Evolutionary conservation across 2,329 filamentous ascomycete species (phyloP), one percentile per base, ranked within the genome.

Genomic region (Microsporum audouinii): DNA sequence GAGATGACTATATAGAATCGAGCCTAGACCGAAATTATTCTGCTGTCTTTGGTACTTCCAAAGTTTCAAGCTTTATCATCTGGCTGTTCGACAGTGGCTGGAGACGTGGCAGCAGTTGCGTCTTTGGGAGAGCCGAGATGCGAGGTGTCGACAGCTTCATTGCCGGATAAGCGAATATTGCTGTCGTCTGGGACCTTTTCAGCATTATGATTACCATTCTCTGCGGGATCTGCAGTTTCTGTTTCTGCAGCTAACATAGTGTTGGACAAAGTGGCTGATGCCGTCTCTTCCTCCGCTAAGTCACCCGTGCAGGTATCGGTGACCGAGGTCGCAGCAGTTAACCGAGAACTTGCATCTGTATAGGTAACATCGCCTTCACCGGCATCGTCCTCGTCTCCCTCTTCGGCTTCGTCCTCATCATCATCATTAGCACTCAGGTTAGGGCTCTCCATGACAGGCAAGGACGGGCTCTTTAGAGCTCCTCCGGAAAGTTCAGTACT

Each of bases 381-480:
- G 3, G 34, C 59, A 36, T 49, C 43, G 8, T 49, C 43, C 2
- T 60, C 49, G 5, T 33, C 29, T 6, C 49, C 55, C 3, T 61
- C 59, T 3, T 60, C 59, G 10, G 29, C 58, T 6, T 55, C 58
- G 8, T 57, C 59, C 8, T 36, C 49, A 3, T 58, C 60, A 29
- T 34, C 59, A n/a, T 49, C 57, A n/a, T 61, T 57, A n/a, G 27
- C 17, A 27, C 59, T 61, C 3, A 43, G 8, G 3, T 38, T 31
- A 3, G 45, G 41, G 56, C 60, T 61, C 12, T 59, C 62, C 23
- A 53, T 27, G 45, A 60, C 58, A 27, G 57, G 57, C n/a, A 64
- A 34, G 2, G 39, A 62, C 6, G 64, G 63, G 59, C 64, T 65
- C 57, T 61, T 61, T 23, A 66, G 34, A 23, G 63, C 63, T 17